Evolutionary conservation across 2,329 filamentous ascomycete genomes (phyloP).

Genomic region (Neopestalotiopsis sp.): DNA sequence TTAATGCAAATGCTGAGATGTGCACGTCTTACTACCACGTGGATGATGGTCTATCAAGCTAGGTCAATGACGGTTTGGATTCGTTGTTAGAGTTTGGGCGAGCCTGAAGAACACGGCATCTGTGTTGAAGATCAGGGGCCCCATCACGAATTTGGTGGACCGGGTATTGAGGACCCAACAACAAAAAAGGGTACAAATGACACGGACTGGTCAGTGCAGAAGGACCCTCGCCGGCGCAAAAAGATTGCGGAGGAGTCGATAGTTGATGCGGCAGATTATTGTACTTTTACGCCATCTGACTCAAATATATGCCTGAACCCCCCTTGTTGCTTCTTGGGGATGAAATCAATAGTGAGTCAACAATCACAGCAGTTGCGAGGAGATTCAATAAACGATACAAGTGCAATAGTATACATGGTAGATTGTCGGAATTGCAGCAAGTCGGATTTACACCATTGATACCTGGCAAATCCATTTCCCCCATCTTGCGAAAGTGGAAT

Average conservation of each 20-base stretch:
- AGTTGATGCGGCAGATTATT: not conserved
- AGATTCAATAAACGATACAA: no score
- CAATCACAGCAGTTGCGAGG: no score
- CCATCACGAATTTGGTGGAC: not conserved
- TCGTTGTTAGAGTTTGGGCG: no score
- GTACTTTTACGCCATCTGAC: not conserved
- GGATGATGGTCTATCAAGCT: not conserved
- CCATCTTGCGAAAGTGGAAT: not conserved
- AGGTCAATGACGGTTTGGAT: not conserved
- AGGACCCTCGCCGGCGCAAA: not conserved
- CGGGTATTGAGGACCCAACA: not conserved
- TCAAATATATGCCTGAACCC: no score
- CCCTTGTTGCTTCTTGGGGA: not conserved
- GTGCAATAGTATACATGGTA: no score
- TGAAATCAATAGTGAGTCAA: not conserved
- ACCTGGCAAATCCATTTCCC: not conserved
- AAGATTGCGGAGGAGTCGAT: conserved; percentile 1
- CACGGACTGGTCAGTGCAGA: not conserved
- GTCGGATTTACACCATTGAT: not conserved
- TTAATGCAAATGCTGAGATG: no score
- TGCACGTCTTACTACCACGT: not conserved
- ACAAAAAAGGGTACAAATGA: not conserved
- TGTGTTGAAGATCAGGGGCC: not conserved
- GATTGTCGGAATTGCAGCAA: not conserved
- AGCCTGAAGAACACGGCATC: not conserved